Conservation (phyloP, 495 filamentous ascomycete genomes). For the Margaritispora aquatica region DNA sequence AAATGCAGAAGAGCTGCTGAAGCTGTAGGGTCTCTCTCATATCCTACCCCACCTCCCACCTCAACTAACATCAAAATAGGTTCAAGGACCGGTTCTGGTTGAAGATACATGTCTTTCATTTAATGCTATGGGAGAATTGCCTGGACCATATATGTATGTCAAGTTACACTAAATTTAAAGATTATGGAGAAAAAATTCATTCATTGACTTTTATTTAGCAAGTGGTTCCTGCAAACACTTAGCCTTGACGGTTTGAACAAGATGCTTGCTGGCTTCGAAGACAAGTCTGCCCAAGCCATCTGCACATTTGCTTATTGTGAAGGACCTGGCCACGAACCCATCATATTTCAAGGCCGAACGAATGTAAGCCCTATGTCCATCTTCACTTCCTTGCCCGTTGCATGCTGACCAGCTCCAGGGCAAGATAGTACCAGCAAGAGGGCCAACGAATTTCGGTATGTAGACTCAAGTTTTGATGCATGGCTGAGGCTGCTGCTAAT, state of each 20-base stretch:
- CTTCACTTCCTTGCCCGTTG: slow-evolving; percentile 15
- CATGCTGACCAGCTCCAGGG: slow-evolving; percentile 39
- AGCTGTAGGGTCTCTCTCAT: slow-evolving; percentile 34
- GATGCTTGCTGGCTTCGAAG: slow-evolving; percentile 80
- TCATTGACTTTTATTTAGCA: slow-evolving; percentile 44
- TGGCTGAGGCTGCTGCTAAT: background rate
- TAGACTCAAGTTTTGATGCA: background rate
- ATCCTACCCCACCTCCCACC: background rate
- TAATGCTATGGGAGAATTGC: slow-evolving; percentile 77
- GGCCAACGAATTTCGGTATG: slow-evolving; percentile 75
- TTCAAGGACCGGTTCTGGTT: slow-evolving; percentile 82
- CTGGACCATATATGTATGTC: slow-evolving; percentile 93
- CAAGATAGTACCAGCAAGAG: slow-evolving; percentile 70
- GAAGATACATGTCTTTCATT: slow-evolving; percentile 96
- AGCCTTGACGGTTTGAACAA: slow-evolving; percentile 85
- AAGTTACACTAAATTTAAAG: background rate
- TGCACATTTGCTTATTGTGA: slow-evolving; percentile 92
- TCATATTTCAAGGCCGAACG: slow-evolving; percentile 90
- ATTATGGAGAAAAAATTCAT: background rate
- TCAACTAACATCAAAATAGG: slow-evolving; percentile 36
- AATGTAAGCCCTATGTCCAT: slow-evolving; percentile 27
- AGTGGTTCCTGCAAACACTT: slow-evolving; percentile 82
- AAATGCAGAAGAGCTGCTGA: slow-evolving; percentile 79
- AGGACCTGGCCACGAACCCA: slow-evolving; percentile 75
- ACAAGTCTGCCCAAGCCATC: slow-evolving; percentile 86